Conservation (phyloP, 139 green algal species). For the Choricystis sp. region DNA sequence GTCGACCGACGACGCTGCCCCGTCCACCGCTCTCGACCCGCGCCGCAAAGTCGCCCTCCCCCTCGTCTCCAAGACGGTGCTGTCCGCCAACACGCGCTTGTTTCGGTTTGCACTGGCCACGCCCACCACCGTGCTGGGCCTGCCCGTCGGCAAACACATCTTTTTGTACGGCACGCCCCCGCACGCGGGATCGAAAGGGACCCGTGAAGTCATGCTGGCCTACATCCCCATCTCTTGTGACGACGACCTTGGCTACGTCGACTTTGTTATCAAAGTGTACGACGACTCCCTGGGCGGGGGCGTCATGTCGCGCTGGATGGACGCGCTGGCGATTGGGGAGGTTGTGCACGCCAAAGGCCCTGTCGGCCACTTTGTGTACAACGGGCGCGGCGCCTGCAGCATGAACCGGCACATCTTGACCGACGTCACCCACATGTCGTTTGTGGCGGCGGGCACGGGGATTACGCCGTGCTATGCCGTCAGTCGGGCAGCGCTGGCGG, state of each 20-base stretch:
- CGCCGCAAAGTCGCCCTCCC: slow-evolving; percentile 60
- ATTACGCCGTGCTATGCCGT: slow-evolving; percentile 55
- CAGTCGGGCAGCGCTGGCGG: slow-evolving; percentile 55
- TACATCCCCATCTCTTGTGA: slow-evolving; percentile 86
- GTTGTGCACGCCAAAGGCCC: slow-evolving; percentile 85
- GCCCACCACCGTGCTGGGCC: slow-evolving; percentile 66
- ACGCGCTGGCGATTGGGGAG: slow-evolving; percentile 68
- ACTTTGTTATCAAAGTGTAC: slow-evolving; percentile 88
- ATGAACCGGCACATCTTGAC: slow-evolving; percentile 13
- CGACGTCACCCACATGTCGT: slow-evolving; percentile 39
- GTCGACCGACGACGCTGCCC: slow-evolving; percentile 2
- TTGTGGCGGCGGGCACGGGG: slow-evolving; percentile 90
- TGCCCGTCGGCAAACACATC: slow-evolving; percentile 89
- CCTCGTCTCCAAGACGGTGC: slow-evolving; percentile 55
- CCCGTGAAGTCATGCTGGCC: slow-evolving; percentile 65
- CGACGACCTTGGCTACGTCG: slow-evolving; percentile 75
- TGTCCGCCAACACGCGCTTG: slow-evolving; percentile 69
- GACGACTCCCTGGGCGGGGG: slow-evolving; percentile 1
- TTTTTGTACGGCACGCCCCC: slow-evolving; percentile 61
- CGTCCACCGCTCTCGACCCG: slow-evolving; percentile 52
- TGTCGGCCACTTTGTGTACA: slow-evolving; percentile 82
- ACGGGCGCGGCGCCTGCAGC: slow-evolving; percentile 38
- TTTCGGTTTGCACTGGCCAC: slow-evolving; percentile 88
- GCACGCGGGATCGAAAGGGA: slow-evolving; percentile 47
- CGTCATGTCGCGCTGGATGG: slow-evolving; percentile 45